Evolutionary conservation across 768 basidiomycete genomes (phyloP).

Genomic region (Boletus rubescentipes): DNA sequence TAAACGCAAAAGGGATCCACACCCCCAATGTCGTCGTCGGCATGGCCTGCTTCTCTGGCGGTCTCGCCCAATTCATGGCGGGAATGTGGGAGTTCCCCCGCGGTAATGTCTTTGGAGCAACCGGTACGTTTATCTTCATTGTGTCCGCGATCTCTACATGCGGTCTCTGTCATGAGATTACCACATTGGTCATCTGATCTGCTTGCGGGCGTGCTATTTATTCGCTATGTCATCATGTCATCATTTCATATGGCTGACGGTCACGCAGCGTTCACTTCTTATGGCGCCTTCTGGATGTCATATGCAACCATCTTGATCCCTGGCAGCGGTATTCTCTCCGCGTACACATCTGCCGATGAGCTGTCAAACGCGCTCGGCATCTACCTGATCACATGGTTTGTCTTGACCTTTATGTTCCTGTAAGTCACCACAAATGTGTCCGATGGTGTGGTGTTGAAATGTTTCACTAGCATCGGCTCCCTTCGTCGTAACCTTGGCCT

Average conservation of each 20-base stretch:
- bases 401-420: slow-evolving; percentile 70
- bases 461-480: slow-evolving; percentile 41
- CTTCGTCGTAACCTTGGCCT: slow-evolving; percentile 51
- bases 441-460: not conserved
- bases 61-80: slow-evolving; percentile 81
- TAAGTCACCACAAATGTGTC: slow-evolving; percentile 30
- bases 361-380: slow-evolving; percentile 65
- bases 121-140: slow-evolving; percentile 46
- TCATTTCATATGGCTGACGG: not conserved
- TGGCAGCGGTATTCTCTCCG: slow-evolving; percentile 54
- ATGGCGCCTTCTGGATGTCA: slow-evolving; percentile 89
- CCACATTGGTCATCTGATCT: not conserved
- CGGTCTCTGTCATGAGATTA: not conserved
- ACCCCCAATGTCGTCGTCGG: slow-evolving; percentile 75
- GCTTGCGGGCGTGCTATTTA: not conserved
- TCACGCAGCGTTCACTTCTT: slow-evolving; percentile 68
- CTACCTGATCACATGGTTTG: slow-evolving; percentile 71
- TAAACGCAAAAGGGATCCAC: slow-evolving; percentile 49
- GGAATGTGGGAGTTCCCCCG: slow-evolving; percentile 86
- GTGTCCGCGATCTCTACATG: not conserved
- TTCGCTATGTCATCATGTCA: not conserved
- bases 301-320: slow-evolving; percentile 75
- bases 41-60: slow-evolving; percentile 85
- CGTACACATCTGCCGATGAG: slow-evolving; percentile 45
- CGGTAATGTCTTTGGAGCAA: slow-evolving; percentile 70